Evolutionary conservation across 805 yeast genomes (phyloP).

Genomic region (Debaryomyces hansenii): DNA sequence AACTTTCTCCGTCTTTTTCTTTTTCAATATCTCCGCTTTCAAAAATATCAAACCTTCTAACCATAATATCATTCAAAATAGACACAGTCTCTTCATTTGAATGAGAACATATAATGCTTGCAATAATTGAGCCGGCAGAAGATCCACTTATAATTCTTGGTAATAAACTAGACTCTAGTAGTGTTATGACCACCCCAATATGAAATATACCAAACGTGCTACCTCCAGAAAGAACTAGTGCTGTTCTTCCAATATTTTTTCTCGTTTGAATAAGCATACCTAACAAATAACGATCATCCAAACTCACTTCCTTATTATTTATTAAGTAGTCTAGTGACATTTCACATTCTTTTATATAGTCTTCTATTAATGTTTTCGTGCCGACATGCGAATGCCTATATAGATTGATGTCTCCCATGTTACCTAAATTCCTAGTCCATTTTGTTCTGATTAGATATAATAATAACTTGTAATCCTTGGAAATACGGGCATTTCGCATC

Average conservation of each 20-base stretch:
- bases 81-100: slow-evolving; percentile 66
- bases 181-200: slow-evolving; percentile 83
- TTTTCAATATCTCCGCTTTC: slow-evolving; percentile 51
- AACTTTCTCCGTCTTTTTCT: slow-evolving; percentile 37
- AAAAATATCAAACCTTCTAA: slow-evolving; percentile 53
- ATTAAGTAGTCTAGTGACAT: slow-evolving; percentile 40
- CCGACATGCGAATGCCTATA: slow-evolving; percentile 82
- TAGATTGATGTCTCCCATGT: slow-evolving; percentile 77
- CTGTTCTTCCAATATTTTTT: slow-evolving; percentile 91
- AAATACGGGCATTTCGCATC: slow-evolving; percentile 57
- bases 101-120: slow-evolving; percentile 82
- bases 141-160: slow-evolving; percentile 93
- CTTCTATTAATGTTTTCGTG: slow-evolving; percentile 80
- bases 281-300: slow-evolving; percentile 70
- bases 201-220: slow-evolving; percentile 92
- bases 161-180: slow-evolving; percentile 68
- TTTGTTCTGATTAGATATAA: slow-evolving; percentile 79
- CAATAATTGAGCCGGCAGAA: slow-evolving; percentile 94
- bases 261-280: slow-evolving; percentile 85
- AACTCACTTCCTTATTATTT: slow-evolving; percentile 32
- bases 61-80: slow-evolving; percentile 61
- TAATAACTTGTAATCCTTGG: slow-evolving; percentile 58
- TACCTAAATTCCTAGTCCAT: slow-evolving; percentile 83
- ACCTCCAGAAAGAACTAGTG: slow-evolving; percentile 93
- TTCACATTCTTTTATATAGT: slow-evolving; percentile 77